Percentiles rank a stretch among this genome's conserved stretches.
These are phyloP conservation scores for Lentinula edodes DNA, from an alignment of 768 basidiomycete species.

Conservation along the genomic window DNA sequence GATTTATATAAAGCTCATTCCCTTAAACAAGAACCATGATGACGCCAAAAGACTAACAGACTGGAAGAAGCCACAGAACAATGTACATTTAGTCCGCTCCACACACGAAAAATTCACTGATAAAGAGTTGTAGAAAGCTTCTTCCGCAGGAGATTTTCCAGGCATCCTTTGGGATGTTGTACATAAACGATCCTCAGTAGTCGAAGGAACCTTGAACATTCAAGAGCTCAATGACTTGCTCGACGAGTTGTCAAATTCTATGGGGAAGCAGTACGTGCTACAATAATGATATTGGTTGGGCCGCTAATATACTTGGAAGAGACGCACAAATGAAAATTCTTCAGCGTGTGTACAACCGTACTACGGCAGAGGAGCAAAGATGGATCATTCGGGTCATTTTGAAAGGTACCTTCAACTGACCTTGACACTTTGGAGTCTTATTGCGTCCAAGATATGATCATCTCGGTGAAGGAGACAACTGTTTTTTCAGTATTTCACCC, in stretches of 20 bases:
- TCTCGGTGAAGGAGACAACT: constrained; percentile 91
- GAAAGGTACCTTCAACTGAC: constrained; percentile 54
- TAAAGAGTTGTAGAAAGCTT: constrained; percentile 42
- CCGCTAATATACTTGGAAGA: constrained; percentile 30
- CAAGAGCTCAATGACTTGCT: constrained; percentile 79
- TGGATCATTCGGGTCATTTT: constrained; percentile 97
- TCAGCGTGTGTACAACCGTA: constrained; percentile 68
- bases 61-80: constrained; percentile 82
- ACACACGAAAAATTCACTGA: too few relatives aligned
- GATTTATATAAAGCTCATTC: constrained; percentile 85
- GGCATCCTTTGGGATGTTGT: constrained; percentile 85
- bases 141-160: constrained; percentile 72
- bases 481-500: constrained; percentile 90
- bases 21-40: constrained; percentile 71
- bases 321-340: constrained; percentile 72
- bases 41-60: constrained; percentile 80
- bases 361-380: constrained; percentile 83
- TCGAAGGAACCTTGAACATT: constrained; percentile 70
- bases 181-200: constrained; percentile 73
- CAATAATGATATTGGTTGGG: background rate
- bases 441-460: constrained; percentile 66
- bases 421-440: background rate
- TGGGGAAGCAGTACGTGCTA: constrained; percentile 64
- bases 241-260: constrained; percentile 67
- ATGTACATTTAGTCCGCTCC: constrained; percentile 34